Evolutionary conservation across 2,329 filamentous ascomycete genomes (phyloP), one percentile per base, ranked within the genome.

Genomic region (Clarireedia paspali): DNA sequence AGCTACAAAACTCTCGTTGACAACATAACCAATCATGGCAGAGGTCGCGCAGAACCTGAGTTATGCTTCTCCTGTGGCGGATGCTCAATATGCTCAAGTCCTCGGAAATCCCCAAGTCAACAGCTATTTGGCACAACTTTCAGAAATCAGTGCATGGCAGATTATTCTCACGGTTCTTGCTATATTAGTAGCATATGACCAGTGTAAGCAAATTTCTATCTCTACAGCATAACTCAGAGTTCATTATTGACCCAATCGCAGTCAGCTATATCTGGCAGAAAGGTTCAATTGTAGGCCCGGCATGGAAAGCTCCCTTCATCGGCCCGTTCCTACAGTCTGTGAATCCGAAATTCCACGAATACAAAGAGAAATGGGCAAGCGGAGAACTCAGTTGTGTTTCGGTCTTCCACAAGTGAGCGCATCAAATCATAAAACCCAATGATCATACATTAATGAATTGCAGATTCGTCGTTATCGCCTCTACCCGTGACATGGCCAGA

Each of bases 381-480:
- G 94, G 89, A 47, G 86, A 89, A 48, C 78, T 99, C 65, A 96
- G 91, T 78, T 99, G 94, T 70, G 94, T 99, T 60, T 96, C 91
- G 2, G 91, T 99, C 67, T 99, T 99, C 77, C 94, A 99, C 83
- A 99, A 97, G 90, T 95, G 82, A 65, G 84, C 63, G 27, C 7
- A 4, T n/a, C 12, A 5, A 3, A 17, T 5, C 9, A 14, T 27
- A 4, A 2, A 15, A 17, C 58, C 10, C 7, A 3, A 15, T n/a
- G 7, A 39, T 15, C 9, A 38, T n/a, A 23, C 47, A 6, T 47
- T 55, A 30, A 57, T 52, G 23, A 9, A 27, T 20, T n/a, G 30
- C 64, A 95, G 90, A 72, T 99, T 99, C 71, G 94, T 97, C 62
- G 91, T 99, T 56, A 96, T 99, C 70, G 92, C 91, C 36, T 95